Conservation (phyloP, 2,329 filamentous ascomycete genomes). For the Metarhizium sp. region DNA sequence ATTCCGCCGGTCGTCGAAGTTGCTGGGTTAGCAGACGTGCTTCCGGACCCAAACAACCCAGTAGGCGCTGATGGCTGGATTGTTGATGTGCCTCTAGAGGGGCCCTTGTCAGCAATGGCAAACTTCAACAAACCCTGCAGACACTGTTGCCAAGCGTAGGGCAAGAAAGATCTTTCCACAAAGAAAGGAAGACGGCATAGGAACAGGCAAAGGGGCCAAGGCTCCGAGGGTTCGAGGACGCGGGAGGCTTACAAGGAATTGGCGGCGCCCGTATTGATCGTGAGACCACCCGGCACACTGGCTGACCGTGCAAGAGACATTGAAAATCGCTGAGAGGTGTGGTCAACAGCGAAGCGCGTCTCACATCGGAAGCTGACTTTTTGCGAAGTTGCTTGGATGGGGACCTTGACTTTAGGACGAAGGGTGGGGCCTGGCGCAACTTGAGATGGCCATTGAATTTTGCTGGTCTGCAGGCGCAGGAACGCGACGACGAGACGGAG, state of each 20-base stretch:
- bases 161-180: neutral
- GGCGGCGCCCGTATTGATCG: conserved; percentile 54
- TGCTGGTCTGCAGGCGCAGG: neutral
- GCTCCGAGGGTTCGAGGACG: neutral
- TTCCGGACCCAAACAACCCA: conserved; percentile 27
- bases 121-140: neutral
- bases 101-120: neutral
- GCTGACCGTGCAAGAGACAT: conserved; percentile 48
- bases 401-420: neutral
- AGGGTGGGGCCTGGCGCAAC: neutral
- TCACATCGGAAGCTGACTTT: conserved; percentile 4
- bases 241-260: conserved; percentile 32
- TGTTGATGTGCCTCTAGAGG: conserved; percentile 15
- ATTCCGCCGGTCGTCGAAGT: conserved; percentile 20
- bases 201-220: neutral
- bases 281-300: conserved; percentile 50
- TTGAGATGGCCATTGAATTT: neutral
- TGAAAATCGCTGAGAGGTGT: conserved; percentile 7
- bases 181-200: neutral
- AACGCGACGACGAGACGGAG: conserved; percentile 11
- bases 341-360: conserved; percentile 1
- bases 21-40: conserved; percentile 17
- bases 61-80: conserved; percentile 24
- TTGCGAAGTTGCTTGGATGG: conserved; percentile 1
- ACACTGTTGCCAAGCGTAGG: neutral